Conservation (phyloP, 768 basidiomycete species). For the Tricholoma matsutake region DNA sequence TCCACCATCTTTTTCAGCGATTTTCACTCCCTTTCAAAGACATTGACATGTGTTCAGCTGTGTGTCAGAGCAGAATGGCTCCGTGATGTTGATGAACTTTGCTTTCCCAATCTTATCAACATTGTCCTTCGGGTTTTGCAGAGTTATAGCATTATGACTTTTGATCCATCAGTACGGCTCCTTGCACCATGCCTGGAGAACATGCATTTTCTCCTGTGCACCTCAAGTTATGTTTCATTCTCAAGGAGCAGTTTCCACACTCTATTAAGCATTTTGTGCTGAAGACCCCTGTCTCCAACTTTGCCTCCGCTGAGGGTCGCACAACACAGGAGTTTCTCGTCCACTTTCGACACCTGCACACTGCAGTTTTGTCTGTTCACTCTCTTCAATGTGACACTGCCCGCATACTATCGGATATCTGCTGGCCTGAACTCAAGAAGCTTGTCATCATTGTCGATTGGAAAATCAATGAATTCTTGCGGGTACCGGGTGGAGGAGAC, state of each 20-base stretch:
- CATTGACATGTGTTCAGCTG: background rate
- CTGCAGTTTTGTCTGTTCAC: too few species aligned
- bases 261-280: background rate
- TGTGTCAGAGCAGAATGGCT: background rate
- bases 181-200: background rate
- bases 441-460: too few species aligned
- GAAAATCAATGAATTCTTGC: too few species aligned
- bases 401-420: too few species aligned
- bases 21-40: background rate
- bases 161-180: background rate
- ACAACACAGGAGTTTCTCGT: too few species aligned
- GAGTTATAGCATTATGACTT: background rate
- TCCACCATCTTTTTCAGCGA: background rate
- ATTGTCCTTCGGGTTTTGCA: background rate
- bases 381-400: too few species aligned
- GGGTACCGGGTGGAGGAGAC: too few species aligned
- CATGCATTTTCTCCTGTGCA: background rate
- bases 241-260: background rate
- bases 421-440: too few species aligned
- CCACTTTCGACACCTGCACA: too few species aligned
- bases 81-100: background rate
- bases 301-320: too few species aligned
- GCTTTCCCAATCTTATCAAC: background rate
- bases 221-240: background rate
- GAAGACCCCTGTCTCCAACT: background rate